These are phyloP conservation scores for Microbotryomycetes sp. DNA, from an alignment of 1,284 basidiomycete species.

Conservation along the genomic window DNA sequence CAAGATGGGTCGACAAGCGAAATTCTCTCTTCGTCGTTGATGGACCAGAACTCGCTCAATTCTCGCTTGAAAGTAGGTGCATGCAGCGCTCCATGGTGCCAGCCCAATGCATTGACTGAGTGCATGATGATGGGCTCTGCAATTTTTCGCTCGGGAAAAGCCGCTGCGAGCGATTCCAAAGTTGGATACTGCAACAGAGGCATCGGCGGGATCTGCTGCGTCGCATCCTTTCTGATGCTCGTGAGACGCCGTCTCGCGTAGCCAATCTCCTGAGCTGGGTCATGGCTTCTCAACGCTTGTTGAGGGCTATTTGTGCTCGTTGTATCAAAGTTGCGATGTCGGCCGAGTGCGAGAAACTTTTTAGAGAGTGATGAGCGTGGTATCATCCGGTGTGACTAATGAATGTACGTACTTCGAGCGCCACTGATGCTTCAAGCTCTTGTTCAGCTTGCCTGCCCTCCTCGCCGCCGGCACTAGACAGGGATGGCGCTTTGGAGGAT, in stretches of 20 bases:
- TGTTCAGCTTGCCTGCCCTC: background rate
- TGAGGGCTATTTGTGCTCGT: no score
- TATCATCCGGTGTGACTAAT: background rate
- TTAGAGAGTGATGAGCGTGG: no score
- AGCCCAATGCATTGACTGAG: slow-evolving; percentile 17
- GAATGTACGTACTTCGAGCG: background rate
- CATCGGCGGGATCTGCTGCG: no score
- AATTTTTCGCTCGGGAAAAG: background rate
- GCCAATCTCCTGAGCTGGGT: no score
- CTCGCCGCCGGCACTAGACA: background rate
- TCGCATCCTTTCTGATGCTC: no score
- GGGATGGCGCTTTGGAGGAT: background rate
- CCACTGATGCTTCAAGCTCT: background rate
- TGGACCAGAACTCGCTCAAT: slow-evolving; percentile 12
- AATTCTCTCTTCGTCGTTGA: slow-evolving; percentile 8
- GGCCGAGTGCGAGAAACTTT: background rate
- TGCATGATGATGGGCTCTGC: slow-evolving; percentile 5
- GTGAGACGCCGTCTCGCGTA: no score
- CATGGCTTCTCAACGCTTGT: no score
- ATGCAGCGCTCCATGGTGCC: slow-evolving; percentile 26
- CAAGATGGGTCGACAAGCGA: slow-evolving; percentile 12
- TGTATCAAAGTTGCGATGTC: background rate
- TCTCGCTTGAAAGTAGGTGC: slow-evolving; percentile 11
- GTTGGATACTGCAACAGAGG: background rate
- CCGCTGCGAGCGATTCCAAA: background rate